These are phyloP conservation scores for Zoysia pacifica DNA, from an alignment of 176 grass and related monocot species.

Conservation along the genomic window DNA sequence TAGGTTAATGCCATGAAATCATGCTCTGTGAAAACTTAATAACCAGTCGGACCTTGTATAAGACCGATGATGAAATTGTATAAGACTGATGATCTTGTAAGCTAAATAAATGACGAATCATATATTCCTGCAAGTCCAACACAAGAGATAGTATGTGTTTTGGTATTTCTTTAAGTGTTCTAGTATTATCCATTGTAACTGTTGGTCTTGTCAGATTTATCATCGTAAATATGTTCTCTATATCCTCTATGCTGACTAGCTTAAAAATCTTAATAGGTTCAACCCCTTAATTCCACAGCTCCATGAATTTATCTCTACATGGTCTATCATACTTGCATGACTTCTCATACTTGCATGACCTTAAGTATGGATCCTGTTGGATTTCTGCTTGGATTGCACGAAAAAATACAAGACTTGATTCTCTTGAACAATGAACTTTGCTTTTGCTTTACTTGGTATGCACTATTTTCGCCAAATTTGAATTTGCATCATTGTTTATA, in stretches of 20 bases:
- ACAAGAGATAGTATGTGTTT: constrained; percentile 2
- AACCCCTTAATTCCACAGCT: neutral
- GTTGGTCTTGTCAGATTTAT: neutral
- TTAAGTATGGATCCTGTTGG: constrained; percentile 9
- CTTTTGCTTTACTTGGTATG: neutral
- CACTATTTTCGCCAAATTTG: constrained; percentile 13
- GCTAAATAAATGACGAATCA: too few species aligned
- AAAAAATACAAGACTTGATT: neutral
- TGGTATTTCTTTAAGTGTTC: neutral
- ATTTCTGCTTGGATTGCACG: neutral
- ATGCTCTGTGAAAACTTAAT: neutral
- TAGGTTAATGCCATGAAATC: neutral
- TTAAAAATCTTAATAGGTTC: neutral
- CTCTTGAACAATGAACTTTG: constrained; percentile 13
- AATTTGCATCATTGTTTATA: constrained; percentile 13
- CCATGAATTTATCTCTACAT: neutral
- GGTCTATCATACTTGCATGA: neutral
- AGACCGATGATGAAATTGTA: too few species aligned
- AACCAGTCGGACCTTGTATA: too few species aligned
- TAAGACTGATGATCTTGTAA: too few species aligned
- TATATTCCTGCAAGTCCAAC: neutral
- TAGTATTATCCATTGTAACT: neutral
- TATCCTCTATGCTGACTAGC: neutral
- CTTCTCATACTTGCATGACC: neutral
- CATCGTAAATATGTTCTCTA: neutral